Conservation (phyloP, 345 rosid genomes). For the Turritis glabra region DNA sequence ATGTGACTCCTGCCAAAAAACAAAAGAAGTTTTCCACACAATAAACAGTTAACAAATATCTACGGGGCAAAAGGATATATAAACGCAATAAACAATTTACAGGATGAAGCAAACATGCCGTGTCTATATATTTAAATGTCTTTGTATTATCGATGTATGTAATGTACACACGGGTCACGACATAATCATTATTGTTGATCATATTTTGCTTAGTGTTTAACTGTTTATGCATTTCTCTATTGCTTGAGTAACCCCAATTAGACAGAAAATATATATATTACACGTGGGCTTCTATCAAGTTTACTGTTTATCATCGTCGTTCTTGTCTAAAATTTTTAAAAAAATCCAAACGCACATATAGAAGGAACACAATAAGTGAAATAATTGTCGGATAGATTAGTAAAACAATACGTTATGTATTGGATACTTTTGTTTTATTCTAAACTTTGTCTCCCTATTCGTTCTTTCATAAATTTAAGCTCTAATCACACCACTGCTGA, state of each 20-base stretch:
- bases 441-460: constrained; percentile 34
- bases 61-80: no score
- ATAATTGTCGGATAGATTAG: constrained; percentile 10
- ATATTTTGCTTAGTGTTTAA: constrained; percentile 5
- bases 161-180: constrained; percentile 21
- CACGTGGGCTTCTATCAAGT: constrained; percentile 31
- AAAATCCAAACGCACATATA: not conserved
- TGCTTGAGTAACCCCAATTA: constrained; percentile 21
- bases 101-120: not conserved
- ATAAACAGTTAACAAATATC: no score
- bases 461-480: constrained; percentile 25
- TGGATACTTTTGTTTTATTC: constrained; percentile 29
- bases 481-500: constrained; percentile 15
- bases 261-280: not conserved
- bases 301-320: constrained; percentile 19
- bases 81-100: no score
- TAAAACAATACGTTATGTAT: constrained; percentile 18
- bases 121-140: not conserved
- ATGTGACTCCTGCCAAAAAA: constrained; percentile 16
- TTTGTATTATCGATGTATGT: constrained; percentile 6
- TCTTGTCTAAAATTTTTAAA: constrained; percentile 2
- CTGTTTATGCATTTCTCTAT: constrained; percentile 2
- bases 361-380: constrained; percentile 5
- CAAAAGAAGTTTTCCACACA: no score
- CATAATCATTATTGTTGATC: constrained; percentile 36